Evolutionary conservation across 768 basidiomycete species (phyloP).

Genomic region (Leucocoprinus leucothites): DNA sequence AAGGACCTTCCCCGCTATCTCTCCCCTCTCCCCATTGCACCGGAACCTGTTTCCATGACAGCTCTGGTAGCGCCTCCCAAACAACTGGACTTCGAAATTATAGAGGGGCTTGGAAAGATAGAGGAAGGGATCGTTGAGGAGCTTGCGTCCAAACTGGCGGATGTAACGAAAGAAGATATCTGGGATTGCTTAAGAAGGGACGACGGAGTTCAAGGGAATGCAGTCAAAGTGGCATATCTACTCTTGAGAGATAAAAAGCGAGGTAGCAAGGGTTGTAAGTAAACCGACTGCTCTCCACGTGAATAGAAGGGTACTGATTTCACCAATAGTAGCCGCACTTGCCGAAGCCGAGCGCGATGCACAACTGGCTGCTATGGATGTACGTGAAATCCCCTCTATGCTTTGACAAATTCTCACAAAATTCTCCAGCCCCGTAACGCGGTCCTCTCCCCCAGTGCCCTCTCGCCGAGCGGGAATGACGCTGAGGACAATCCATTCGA

Average conservation of each 20-base stretch:
- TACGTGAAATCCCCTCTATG: constrained; percentile 34
- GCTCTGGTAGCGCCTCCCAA: constrained; percentile 69
- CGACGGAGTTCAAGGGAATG: constrained; percentile 84
- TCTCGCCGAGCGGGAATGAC: constrained; percentile 61
- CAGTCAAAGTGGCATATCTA: constrained; percentile 96
- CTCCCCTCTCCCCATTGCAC: constrained; percentile 72
- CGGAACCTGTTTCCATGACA: constrained; percentile 72
- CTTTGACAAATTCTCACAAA: neutral
- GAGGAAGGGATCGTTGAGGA: constrained; percentile 91
- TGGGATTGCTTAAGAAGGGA: constrained; percentile 83
- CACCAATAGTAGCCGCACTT: constrained; percentile 58
- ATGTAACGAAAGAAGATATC: constrained; percentile 79
- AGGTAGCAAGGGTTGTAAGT: constrained; percentile 81
- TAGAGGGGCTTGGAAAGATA: constrained; percentile 89
- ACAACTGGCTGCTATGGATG: constrained; percentile 76
- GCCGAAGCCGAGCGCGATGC: constrained; percentile 88
- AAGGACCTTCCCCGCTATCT: constrained; percentile 86
- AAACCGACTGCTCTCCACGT: neutral
- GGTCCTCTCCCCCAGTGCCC: constrained; percentile 58
- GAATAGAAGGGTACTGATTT: neutral
- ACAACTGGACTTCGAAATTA: constrained; percentile 75
- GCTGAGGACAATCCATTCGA: constrained; percentile 81
- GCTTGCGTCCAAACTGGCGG: constrained; percentile 65
- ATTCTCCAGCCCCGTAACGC: constrained; percentile 57
- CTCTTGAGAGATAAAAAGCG: constrained; percentile 86